Evolutionary conservation across 1,139 yeast genomes (phyloP).

Genomic region (Candida sp.): DNA sequence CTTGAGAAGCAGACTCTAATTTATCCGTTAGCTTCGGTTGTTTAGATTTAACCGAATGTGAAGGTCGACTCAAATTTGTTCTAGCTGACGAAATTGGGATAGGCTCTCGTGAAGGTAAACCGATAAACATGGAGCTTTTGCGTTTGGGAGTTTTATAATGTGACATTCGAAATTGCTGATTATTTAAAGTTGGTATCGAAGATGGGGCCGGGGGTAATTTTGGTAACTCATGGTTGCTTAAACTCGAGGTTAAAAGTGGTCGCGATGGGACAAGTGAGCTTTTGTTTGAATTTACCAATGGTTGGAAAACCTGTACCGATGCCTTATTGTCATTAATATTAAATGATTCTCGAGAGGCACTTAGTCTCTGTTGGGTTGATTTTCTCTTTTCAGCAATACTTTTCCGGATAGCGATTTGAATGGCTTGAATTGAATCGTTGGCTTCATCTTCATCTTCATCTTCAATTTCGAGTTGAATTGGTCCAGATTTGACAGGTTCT

Average conservation of each 20-base stretch:
- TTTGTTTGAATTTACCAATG: no score
- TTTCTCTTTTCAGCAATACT: conserved; percentile 32
- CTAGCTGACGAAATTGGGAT: conserved; percentile 22
- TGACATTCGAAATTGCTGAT: neutral
- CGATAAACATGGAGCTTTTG: conserved; percentile 32
- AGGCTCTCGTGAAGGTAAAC: conserved; percentile 41
- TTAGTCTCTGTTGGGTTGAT: neutral
- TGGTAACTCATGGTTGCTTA: neutral
- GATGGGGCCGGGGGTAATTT: neutral
- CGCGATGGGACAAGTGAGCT: neutral
- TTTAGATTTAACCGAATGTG: conserved; percentile 3
- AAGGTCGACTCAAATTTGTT: conserved; percentile 5
- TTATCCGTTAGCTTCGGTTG: conserved; percentile 15
- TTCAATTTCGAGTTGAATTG: neutral
- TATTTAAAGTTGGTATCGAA: neutral
- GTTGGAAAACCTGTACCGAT: no score
- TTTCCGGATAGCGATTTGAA: conserved; percentile 36
- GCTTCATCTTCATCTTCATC: conserved; percentile 9
- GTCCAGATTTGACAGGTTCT: neutral
- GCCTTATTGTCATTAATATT: no score
- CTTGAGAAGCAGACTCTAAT: conserved; percentile 13
- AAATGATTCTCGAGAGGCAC: neutral
- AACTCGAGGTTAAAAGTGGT: neutral
- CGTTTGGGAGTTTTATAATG: conserved; percentile 25
- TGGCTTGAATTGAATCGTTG: conserved; percentile 28